Percentiles rank a stretch among this genome's conserved stretches.
phyloP scores from a whole-genome alignment of 345 rosid genomes.

The Heritiera littoralis region DNA sequence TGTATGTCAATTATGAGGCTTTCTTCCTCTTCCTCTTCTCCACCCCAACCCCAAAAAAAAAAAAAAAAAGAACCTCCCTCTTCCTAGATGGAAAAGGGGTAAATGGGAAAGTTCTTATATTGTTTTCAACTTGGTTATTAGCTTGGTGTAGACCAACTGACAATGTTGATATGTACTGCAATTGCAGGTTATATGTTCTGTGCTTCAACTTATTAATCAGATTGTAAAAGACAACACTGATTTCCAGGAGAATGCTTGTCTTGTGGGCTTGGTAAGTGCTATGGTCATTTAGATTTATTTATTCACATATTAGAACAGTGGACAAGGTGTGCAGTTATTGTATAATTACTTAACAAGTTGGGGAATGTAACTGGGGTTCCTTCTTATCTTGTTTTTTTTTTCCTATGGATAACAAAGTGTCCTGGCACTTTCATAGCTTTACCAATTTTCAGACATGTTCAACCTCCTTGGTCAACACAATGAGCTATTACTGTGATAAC shows the following conservation, averaged over 20 bases:
- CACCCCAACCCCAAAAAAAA: neutral
- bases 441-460: neutral
- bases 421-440: neutral
- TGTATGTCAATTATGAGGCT: constrained; percentile 49
- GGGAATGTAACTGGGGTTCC: neutral
- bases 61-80: too few relatives aligned
- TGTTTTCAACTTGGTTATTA: constrained; percentile 11
- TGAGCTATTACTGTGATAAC: neutral
- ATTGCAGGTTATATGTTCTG: constrained; percentile 80
- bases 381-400: neutral
- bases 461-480: neutral
- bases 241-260: constrained; percentile 98
- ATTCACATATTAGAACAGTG: constrained; percentile 4
- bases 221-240: constrained; percentile 80
- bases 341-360: neutral
- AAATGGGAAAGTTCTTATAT: neutral
- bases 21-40: neutral
- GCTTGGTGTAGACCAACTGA: constrained; percentile 21
- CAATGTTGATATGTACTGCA: constrained; percentile 15
- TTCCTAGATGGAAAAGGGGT: neutral
- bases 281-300: constrained; percentile 19
- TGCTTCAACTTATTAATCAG: constrained; percentile 88
- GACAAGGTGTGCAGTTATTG: neutral
- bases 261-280: constrained; percentile 77
- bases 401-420: neutral